Conservation (phyloP, 306 rosid species). For the Malus fusca region DNA sequence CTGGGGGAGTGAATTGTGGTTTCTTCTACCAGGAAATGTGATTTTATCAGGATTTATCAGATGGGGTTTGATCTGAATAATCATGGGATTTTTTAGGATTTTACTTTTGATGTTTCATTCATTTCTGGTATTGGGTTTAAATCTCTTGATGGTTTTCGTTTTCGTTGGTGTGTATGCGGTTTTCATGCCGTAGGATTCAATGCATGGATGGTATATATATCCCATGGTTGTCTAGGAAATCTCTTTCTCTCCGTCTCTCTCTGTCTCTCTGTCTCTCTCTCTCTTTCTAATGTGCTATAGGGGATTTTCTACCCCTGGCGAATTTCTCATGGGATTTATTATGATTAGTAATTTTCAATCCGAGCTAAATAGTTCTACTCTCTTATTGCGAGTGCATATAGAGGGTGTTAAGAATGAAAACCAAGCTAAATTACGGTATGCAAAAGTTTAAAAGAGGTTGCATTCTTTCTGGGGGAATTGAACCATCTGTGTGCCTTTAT, state of each 20-base stretch:
- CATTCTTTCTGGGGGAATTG: not conserved
- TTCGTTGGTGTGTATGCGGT: slow-evolving; percentile 6
- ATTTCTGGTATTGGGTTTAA: slow-evolving; percentile 4
- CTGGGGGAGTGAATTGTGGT: slow-evolving; percentile 9
- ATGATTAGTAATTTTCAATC: not conserved
- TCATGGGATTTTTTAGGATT: not conserved
- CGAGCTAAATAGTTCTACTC: not conserved
- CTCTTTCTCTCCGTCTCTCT: not conserved
- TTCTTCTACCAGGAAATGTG: not conserved
- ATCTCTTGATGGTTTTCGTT: slow-evolving; percentile 1
- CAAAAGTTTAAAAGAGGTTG: not conserved
- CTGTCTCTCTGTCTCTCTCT: not conserved
- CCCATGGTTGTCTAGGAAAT: slow-evolving; percentile 1
- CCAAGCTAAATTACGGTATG: not conserved
- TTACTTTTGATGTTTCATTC: slow-evolving; percentile 1
- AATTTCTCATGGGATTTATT: not conserved
- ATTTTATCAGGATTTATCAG: slow-evolving; percentile 6
- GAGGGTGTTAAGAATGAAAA: too few species aligned
- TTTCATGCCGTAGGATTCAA: slow-evolving; percentile 13
- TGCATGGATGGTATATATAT: slow-evolving; percentile 33
- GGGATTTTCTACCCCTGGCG: not conserved
- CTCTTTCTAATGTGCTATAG: not conserved
- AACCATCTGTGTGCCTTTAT: not conserved
- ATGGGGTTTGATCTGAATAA: slow-evolving; percentile 26
- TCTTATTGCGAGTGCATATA: not conserved